Evolutionary conservation across 2,329 filamentous ascomycete species (phyloP), one percentile per base, ranked within the genome.

Genomic region (Knoxdaviesia capensis): DNA sequence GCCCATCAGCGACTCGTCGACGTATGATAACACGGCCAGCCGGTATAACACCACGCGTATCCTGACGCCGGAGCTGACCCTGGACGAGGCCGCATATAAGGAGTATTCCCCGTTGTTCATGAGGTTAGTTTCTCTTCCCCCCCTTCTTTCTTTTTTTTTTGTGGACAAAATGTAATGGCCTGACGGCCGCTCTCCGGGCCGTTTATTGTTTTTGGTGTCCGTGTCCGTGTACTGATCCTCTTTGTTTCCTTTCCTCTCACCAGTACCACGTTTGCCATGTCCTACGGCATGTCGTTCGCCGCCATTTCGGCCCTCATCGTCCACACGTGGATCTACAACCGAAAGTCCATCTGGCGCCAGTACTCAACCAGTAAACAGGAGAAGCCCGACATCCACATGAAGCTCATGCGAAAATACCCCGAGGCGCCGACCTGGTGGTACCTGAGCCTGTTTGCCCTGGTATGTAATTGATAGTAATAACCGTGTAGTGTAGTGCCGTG

Each of bases 251-350:
- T 7, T 10, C 33, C 9, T 35, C 8, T 29, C 6, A 11, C 1
- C 39, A 80, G 77, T 47, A 83, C 79, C 1, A 80, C 78, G 0
- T 84, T 83, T 52, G 69, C 76, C 46, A 59, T 84, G 45, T 65
- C 68, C 0, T 85, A 84, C 49, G 80, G 78, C 1, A 59, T 84
- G 2, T 80, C 75, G 0, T 85, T 85, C 52, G 80, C 80, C 4
- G 69, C 77, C 40, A 80, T 84, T 36, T 63, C 79, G 0, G 69
- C 78, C 0, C 65, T 85, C 1, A 57, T 85, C n/a, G 66, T 81
- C 0, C 73, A 84, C 51, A 79, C 73, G 0, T 71, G 63, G 46
- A 59, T 85, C 4, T 74, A 81, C 55, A 72, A 84, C 45, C 68
- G 80, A 33, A 64, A 71, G 47, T 71, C 75, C 42, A 76, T 84